Conservation (phyloP, 345 rosid genomes). For the Hibiscus trionum region DNA sequence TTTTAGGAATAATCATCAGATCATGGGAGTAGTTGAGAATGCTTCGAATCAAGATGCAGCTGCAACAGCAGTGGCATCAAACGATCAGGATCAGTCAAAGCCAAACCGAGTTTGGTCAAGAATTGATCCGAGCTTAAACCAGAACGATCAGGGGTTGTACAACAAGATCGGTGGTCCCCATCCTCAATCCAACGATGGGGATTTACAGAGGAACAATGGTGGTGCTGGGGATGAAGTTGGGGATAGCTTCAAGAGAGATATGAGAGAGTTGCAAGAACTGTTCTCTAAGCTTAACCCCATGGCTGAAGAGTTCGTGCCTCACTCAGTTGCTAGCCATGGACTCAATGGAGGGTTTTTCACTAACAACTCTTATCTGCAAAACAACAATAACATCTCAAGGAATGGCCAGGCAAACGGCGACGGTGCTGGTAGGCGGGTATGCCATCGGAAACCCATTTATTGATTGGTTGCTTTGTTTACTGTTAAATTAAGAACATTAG, state of each 20-base stretch:
- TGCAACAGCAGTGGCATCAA: slow-evolving; percentile 24
- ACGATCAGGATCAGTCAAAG: slow-evolving; percentile 41
- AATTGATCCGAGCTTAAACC: slow-evolving; percentile 24
- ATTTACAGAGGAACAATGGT: slow-evolving; percentile 15
- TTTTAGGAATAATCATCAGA: slow-evolving; percentile 12
- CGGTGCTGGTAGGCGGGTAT: slow-evolving; percentile 49
- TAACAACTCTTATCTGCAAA: slow-evolving; percentile 25
- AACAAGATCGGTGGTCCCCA: slow-evolving; percentile 28
- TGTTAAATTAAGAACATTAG: neutral
- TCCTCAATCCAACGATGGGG: slow-evolving; percentile 37
- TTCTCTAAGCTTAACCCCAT: slow-evolving; percentile 87
- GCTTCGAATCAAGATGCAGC: slow-evolving; percentile 23
- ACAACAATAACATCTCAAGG: slow-evolving; percentile 18
- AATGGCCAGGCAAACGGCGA: slow-evolving; percentile 38
- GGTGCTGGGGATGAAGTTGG: slow-evolving; percentile 14
- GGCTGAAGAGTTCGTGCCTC: slow-evolving; percentile 94
- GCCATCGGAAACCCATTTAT: slow-evolving; percentile 6
- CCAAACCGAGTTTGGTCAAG: slow-evolving; percentile 31
- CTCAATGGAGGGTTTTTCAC: slow-evolving; percentile 34
- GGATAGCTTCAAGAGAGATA: slow-evolving; percentile 48
- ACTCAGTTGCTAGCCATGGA: slow-evolving; percentile 41
- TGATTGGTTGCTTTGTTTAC: neutral
- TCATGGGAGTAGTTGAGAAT: slow-evolving; percentile 62
- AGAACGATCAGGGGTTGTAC: slow-evolving; percentile 25
- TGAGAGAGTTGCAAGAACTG: slow-evolving; percentile 78